Percentiles rank a stretch among this genome's conserved stretches.
phyloP scores from a whole-genome alignment of 78 protist genomes.

The Cyanophora paradoxa region DNA sequence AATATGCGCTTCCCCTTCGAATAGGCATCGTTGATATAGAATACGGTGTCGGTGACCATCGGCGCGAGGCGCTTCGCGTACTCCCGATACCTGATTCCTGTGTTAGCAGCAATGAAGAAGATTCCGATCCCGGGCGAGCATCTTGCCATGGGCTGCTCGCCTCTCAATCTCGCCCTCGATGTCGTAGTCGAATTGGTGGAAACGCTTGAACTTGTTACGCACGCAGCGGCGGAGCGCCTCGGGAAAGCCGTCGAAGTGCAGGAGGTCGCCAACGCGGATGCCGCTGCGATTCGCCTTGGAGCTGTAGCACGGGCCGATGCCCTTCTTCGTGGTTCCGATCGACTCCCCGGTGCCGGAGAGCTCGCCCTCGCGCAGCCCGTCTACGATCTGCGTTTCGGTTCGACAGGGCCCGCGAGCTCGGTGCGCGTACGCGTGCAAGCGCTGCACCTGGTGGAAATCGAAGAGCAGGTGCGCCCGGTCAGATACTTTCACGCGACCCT shows the following conservation, averaged over 20 bases:
- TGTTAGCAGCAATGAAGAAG: not conserved
- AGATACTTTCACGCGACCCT: conserved; percentile 57
- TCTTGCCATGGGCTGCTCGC: no score
- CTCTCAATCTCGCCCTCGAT: conserved; percentile 63
- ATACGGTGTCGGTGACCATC: conserved; percentile 68
- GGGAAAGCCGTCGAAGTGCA: conserved; percentile 41
- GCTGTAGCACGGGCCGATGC: conserved; percentile 83
- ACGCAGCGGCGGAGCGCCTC: conserved; percentile 25
- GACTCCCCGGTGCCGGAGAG: not conserved
- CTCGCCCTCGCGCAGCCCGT: conserved; percentile 1
- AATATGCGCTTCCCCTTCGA: conserved; percentile 48
- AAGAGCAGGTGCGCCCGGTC: conserved; percentile 86
- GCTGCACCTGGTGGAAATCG: conserved; percentile 72
- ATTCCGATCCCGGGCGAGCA: conserved; percentile 1
- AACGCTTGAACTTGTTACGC: conserved; percentile 34
- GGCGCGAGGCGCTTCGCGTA: conserved; percentile 57
- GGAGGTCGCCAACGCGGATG: conserved; percentile 67
- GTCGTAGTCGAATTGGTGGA: conserved; percentile 37
- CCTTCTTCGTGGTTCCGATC: conserved; percentile 71
- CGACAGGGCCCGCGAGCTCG: no score
- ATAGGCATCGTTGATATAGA: not conserved
- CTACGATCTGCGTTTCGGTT: no score
- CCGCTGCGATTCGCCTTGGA: conserved; percentile 55
- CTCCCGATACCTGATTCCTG: not conserved
- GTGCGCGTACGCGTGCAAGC: no score